These are phyloP conservation scores for Symbiodinium natans DNA, from an alignment of 73 alveolate species.

Conservation along the genomic window DNA sequence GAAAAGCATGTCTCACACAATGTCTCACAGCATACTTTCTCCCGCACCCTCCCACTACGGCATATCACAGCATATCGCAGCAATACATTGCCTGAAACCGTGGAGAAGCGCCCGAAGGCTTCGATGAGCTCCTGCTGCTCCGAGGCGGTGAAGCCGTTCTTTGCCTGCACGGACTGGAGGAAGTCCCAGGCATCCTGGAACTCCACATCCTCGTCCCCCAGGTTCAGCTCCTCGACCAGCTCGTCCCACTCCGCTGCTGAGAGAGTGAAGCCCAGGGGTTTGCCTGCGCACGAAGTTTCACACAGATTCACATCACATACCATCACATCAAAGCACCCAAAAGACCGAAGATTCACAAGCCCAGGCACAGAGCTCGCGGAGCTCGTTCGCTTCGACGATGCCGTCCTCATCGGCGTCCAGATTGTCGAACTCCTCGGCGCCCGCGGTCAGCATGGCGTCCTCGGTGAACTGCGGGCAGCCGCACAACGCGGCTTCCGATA, in stretches of 20 bases:
- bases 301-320: not conserved
- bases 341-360: not conserved
- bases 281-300: not conserved
- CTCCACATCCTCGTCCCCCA: conserved; percentile 58
- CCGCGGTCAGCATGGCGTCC: conserved; percentile 46
- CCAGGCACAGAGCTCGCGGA: conserved; percentile 40
- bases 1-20: not conserved
- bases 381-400: conserved; percentile 60
- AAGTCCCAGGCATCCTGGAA: conserved; percentile 51
- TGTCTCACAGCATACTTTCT: not conserved
- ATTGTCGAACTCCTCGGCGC: conserved; percentile 34
- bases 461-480: no score
- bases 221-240: conserved; percentile 48
- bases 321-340: not conserved
- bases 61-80: not conserved
- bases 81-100: not conserved
- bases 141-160: conserved; percentile 58
- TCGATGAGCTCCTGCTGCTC: conserved; percentile 55
- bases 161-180: conserved; percentile 44
- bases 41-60: no score
- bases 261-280: conserved; percentile 79
- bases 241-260: conserved; percentile 76
- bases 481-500: no score
- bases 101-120: conserved; percentile 73
- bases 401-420: conserved; percentile 51